These are phyloP conservation scores for Polymyxa betae DNA, from an alignment of 208 protist species.

Conservation along the genomic window DNA sequence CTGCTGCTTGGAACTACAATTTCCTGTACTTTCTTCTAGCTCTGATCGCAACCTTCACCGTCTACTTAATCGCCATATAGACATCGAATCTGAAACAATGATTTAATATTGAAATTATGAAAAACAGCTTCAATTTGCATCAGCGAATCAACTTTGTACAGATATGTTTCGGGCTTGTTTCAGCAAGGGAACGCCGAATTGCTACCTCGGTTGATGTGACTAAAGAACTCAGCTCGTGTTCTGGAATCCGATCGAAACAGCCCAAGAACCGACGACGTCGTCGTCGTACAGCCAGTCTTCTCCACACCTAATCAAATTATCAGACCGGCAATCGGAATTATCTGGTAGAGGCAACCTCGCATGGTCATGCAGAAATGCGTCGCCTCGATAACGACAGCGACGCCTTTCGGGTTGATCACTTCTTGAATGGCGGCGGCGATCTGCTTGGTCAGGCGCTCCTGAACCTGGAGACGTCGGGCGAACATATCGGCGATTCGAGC, in stretches of 20 bases:
- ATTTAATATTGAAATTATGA: too few relatives aligned
- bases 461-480: conserved; percentile 69
- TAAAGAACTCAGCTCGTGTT: conserved; percentile 41
- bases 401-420: conserved; percentile 73
- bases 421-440: conserved; percentile 78
- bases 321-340: background rate
- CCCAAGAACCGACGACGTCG: conserved; percentile 4
- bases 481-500: conserved; percentile 82
- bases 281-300: conserved; percentile 19
- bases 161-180: too few relatives aligned
- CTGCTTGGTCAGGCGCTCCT: conserved; percentile 65
- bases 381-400: conserved; percentile 64
- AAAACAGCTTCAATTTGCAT: too few relatives aligned
- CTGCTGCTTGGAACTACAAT: background rate
- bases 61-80: too few relatives aligned
- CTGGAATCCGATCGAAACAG: background rate
- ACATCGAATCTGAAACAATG: too few relatives aligned
- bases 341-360: conserved; percentile 67
- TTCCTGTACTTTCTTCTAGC: background rate
- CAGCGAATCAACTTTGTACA: too few relatives aligned
- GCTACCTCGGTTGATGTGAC: background rate
- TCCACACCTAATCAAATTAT: background rate
- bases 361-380: conserved; percentile 86
- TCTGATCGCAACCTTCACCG: background rate
- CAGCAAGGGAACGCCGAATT: too few relatives aligned